Evolutionary conservation across 805 yeast species (phyloP).

Genomic region (Kockiozyma suomiensis): DNA sequence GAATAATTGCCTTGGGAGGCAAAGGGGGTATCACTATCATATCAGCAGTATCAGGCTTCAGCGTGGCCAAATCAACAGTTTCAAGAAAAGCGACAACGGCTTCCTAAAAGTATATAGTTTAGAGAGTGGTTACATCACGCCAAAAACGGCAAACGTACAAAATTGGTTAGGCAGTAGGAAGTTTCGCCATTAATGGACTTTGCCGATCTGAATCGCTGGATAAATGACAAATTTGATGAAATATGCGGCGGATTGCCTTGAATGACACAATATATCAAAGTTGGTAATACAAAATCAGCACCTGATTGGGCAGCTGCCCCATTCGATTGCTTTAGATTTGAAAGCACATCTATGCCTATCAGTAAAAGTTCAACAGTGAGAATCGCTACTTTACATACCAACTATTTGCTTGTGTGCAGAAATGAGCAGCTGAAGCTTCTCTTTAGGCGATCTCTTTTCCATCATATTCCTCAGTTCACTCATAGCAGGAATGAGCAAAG

Average conservation of each 20-base stretch:
- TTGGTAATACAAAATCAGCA: conserved; percentile 48
- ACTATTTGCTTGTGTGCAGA: conserved; percentile 45
- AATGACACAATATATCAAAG: conserved; percentile 43
- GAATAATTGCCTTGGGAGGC: conserved; percentile 6
- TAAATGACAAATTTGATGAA: conserved; percentile 44
- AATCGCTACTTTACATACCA: conserved; percentile 19
- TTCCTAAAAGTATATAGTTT: too few species aligned
- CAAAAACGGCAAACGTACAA: conserved; percentile 33
- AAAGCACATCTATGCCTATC: conserved; percentile 18
- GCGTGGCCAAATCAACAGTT: conserved; percentile 40
- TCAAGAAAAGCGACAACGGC: conserved; percentile 48
- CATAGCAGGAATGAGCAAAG: conserved; percentile 27
- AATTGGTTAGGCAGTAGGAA: conserved; percentile 48
- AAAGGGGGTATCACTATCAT: conserved; percentile 16
- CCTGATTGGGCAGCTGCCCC: conserved; percentile 34
- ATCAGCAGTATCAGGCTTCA: conserved; percentile 40
- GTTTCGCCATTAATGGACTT: conserved; percentile 44
- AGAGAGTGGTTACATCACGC: too few species aligned
- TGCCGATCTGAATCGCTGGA: conserved; percentile 46
- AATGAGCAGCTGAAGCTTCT: conserved; percentile 42
- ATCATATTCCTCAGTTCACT: conserved; percentile 33
- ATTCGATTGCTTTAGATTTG: conserved; percentile 6
- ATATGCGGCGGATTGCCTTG: conserved; percentile 41
- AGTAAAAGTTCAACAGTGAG: background rate
- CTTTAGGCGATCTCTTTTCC: conserved; percentile 41